Base-by-base conservation (phyloP, 805 yeast genomes). In the Sungouiella thailandica region DNA sequence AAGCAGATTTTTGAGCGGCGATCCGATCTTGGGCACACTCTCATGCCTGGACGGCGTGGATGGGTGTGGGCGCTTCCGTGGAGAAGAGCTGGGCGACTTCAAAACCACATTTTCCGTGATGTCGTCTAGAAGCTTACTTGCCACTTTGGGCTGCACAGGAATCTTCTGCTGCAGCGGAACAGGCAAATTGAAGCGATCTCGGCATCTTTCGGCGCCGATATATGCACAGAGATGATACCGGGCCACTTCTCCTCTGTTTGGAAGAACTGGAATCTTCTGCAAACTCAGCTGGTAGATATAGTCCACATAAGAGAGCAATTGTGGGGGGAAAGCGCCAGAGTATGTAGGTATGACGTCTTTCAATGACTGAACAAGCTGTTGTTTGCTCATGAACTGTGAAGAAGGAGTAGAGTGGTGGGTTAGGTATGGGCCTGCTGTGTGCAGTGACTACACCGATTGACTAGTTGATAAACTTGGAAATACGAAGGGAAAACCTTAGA, bases 181-280 rank as follows among this genome's bases (percentile, higher is more conserved):
- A 1, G 81, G 72, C 7, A 77, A 59, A 3, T 65, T 55, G 27
- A 73, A 58, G 23, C 57, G 57, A 8, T 60, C 57, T 9, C 60
- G 58, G 27, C 72, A 66, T 40, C 66, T 65, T 37, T 76, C 78
- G 10, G 72, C 71, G 0, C 84, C 80, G 16, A 81, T 51, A 41
- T 61, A 74, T 4, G 87, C 83, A 52, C 87, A 78, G 9, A 83
- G 52, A 51, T 83, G 89, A 35, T 69, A 70, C 34, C 90, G 61
- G 2, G 86, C 87, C 2, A 72, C 60, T 42, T 83, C 89, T 32
- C 76, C 74, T 25, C 66, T 66, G 17, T 68, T 67, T 10, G 74
- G 68, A 15, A 82, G 52, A 2, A 58, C 52, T 39, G 73, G 72
- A 28, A 65, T 64, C 42, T 70, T 67, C 36, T 65, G 74, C n/a